Evolutionary conservation across 306 rosid genomes (phyloP).

Genomic region (Parietaria judaica): DNA sequence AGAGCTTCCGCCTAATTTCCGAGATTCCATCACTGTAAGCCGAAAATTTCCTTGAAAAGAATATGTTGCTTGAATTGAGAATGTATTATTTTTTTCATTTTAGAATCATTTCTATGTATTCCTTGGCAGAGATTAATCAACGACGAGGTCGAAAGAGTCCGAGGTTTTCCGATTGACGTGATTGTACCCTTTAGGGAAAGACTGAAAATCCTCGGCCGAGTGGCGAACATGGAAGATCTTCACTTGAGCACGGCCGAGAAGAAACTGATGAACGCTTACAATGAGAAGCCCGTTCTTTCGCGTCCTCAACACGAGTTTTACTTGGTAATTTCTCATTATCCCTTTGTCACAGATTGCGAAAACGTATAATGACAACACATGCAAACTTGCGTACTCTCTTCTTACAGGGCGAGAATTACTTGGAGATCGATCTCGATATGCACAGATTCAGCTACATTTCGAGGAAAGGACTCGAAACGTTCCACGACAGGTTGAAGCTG

Average conservation of each 20-base stretch:
- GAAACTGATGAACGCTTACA: slow-evolving; percentile 86
- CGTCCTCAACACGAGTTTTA: slow-evolving; percentile 96
- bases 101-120: slow-evolving; percentile 6
- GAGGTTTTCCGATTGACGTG: slow-evolving; percentile 79
- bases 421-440: slow-evolving; percentile 90
- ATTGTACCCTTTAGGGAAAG: slow-evolving; percentile 89
- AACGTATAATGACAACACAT: neutral
- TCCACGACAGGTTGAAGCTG: slow-evolving; percentile 64
- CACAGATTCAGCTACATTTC: slow-evolving; percentile 90
- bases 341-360: neutral
- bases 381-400: neutral
- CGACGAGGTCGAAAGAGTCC: slow-evolving; percentile 95
- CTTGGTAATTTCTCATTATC: slow-evolving; percentile 38
- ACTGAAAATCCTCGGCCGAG: slow-evolving; percentile 76
- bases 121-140: slow-evolving; percentile 67
- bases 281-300: slow-evolving; percentile 93
- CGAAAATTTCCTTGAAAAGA: neutral
- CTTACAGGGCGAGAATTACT: slow-evolving; percentile 85
- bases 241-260: slow-evolving; percentile 64
- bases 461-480: slow-evolving; percentile 85
- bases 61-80: too few relatives aligned
- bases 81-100: neutral
- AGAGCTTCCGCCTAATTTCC: slow-evolving; percentile 69
- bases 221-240: slow-evolving; percentile 76
- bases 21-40: slow-evolving; percentile 68